These are phyloP conservation scores for Chrysosporium queenslandicum DNA, from an alignment of 2,329 filamentous ascomycete species.

Conservation along the genomic window DNA sequence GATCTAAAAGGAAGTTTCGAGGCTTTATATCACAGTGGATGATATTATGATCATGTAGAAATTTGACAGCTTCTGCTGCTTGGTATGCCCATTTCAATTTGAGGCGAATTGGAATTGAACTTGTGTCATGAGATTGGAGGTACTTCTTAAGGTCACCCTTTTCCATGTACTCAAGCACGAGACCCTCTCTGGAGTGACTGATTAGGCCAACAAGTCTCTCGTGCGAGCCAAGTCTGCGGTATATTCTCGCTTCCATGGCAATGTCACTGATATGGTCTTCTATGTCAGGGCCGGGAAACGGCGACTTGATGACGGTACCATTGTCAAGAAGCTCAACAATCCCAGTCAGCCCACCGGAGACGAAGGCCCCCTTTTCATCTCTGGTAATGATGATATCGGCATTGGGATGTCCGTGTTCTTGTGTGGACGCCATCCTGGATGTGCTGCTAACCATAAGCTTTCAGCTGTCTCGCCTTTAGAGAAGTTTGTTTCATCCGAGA, in stretches of 20 bases:
- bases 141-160: constrained; percentile 10
- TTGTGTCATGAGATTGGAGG: constrained; percentile 1
- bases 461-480: too few relatives aligned
- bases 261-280: constrained; percentile 9
- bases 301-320: constrained; percentile 9
- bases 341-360: constrained; percentile 9
- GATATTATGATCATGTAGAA: constrained; percentile 31
- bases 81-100: constrained; percentile 27
- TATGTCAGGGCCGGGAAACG: constrained; percentile 1
- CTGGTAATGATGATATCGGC: not conserved
- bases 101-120: constrained; percentile 9
- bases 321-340: constrained; percentile 10
- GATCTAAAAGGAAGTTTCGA: constrained; percentile 33
- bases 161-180: constrained; percentile 11
- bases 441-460: too few relatives aligned
- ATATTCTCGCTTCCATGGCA: constrained; percentile 8
- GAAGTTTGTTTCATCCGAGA: too few relatives aligned
- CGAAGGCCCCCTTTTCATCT: constrained; percentile 6
- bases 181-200: constrained; percentile 5
- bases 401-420: not conserved
- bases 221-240: constrained; percentile 2
- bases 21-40: constrained; percentile 36
- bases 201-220: constrained; percentile 4
- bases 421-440: too few relatives aligned
- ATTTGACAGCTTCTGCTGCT: constrained; percentile 27